Evolutionary conservation across 2,329 filamentous ascomycete genomes (phyloP).

Genomic region (Fusarium palustre): DNA sequence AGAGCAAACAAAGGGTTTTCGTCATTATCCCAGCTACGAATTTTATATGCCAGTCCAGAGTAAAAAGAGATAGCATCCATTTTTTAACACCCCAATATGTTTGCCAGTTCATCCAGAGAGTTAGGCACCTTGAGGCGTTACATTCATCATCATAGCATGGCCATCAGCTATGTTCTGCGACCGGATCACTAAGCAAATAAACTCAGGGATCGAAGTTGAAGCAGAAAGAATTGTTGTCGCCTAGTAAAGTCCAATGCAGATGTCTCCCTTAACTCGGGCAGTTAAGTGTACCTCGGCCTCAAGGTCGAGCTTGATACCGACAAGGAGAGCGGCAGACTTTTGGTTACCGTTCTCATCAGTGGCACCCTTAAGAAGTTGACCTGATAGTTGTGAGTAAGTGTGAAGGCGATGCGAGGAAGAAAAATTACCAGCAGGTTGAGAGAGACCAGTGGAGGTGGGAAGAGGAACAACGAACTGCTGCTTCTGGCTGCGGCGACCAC

Average conservation of each 20-base stretch:
- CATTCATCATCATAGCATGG: conserved; percentile 41
- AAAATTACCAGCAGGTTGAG: conserved; percentile 49
- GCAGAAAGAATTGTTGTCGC: neutral
- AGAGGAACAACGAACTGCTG: conserved; percentile 47
- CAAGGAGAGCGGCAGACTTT: conserved; percentile 67
- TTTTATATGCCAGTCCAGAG: conserved; percentile 32
- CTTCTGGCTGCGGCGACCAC: conserved; percentile 45
- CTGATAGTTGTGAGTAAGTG: conserved; percentile 47
- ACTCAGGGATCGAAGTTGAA: neutral
- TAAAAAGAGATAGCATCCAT: conserved; percentile 31
- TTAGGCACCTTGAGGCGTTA: conserved; percentile 32
- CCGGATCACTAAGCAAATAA: conserved; percentile 25
- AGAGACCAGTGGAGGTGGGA: conserved; percentile 52
- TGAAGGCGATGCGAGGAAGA: too few species aligned
- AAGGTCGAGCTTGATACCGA: conserved; percentile 72
- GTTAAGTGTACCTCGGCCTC: conserved; percentile 73
- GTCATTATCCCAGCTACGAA: conserved; percentile 36
- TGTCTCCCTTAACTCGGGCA: conserved; percentile 70
- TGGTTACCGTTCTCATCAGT: conserved; percentile 68
- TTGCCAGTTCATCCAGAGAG: conserved; percentile 36
- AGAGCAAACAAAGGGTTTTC: conserved; percentile 39
- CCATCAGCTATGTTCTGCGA: conserved; percentile 31
- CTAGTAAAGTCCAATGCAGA: conserved; percentile 59
- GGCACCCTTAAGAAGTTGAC: conserved; percentile 67
- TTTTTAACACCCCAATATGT: conserved; percentile 29